phyloP scores from a whole-genome alignment of 495 filamentous ascomycete species.

The Hypoxylon fuscum region DNA sequence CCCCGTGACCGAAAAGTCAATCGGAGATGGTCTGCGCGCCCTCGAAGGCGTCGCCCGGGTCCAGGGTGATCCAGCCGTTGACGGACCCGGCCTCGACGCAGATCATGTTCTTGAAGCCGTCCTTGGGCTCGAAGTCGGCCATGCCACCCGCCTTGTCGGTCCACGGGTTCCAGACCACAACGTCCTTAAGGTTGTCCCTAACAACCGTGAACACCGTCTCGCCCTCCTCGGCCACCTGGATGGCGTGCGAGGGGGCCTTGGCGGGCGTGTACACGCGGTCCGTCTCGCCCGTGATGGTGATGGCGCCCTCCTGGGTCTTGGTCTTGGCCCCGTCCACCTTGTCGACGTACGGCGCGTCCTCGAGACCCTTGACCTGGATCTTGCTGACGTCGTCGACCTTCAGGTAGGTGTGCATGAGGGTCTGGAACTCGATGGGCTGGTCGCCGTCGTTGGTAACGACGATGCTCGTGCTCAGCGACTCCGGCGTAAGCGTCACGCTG shows the following conservation, averaged over 20 bases:
- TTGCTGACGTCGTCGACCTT: slow-evolving; percentile 78
- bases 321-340: slow-evolving; percentile 72
- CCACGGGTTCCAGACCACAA: slow-evolving; percentile 99
- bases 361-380: slow-evolving; percentile 74
- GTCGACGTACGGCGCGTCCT: slow-evolving; percentile 77
- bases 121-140: slow-evolving; percentile 87
- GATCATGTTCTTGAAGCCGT: slow-evolving; percentile 90
- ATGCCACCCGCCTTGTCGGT: slow-evolving; percentile 80
- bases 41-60: slow-evolving; percentile 88
- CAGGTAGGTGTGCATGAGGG: slow-evolving; percentile 91
- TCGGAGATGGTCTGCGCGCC: slow-evolving; percentile 79
- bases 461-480: slow-evolving; percentile 80
- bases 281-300: slow-evolving; percentile 72
- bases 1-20: slow-evolving; percentile 23
- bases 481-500: slow-evolving; percentile 81
- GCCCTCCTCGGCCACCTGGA: slow-evolving; percentile 68
- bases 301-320: slow-evolving; percentile 65
- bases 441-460: slow-evolving; percentile 87
- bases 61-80: slow-evolving; percentile 79
- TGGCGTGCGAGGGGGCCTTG: slow-evolving; percentile 69
- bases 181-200: slow-evolving; percentile 82
- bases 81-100: slow-evolving; percentile 94
- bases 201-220: slow-evolving; percentile 72
- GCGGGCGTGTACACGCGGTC: slow-evolving; percentile 73
- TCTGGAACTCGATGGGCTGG: slow-evolving; percentile 87